Conservation (phyloP, 148 eudicot species). For the Vaccinium macrocarpon region DNA sequence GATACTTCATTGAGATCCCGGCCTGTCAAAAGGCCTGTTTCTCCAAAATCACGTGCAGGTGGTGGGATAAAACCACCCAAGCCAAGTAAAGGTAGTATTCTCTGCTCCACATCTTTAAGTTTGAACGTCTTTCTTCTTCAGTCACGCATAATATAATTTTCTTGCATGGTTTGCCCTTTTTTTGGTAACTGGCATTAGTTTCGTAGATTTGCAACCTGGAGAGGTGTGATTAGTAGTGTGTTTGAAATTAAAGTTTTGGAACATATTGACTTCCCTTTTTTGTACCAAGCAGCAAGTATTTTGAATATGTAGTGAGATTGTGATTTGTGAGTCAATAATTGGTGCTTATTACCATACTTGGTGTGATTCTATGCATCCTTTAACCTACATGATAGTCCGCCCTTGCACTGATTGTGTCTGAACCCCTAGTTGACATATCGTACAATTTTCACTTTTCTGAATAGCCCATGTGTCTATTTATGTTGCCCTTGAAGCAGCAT, state of each 20-base stretch:
- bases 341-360: neutral
- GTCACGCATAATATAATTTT: neutral
- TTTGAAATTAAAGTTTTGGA: neutral
- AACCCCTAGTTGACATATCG: neutral
- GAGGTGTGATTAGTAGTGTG: neutral
- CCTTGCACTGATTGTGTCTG: neutral
- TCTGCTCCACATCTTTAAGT: slow-evolving; percentile 16
- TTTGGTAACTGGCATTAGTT: neutral
- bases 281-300: neutral
- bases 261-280: neutral
- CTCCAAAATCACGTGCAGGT: slow-evolving; percentile 33
- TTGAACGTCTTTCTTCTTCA: neutral
- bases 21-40: slow-evolving; percentile 49
- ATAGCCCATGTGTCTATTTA: neutral
- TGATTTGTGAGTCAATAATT: slow-evolving; percentile 5
- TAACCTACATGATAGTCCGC: neutral
- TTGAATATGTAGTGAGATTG: neutral
- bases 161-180: neutral
- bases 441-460: no score
- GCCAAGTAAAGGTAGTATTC: slow-evolving; percentile 44
- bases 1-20: slow-evolving; percentile 39
- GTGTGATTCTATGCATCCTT: neutral
- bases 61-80: slow-evolving; percentile 40
- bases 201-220: neutral
- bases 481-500: neutral